These are phyloP conservation scores for Bimuria novae-zelandiae DNA, from an alignment of 2,329 filamentous ascomycete genomes.

Conservation along the genomic window DNA sequence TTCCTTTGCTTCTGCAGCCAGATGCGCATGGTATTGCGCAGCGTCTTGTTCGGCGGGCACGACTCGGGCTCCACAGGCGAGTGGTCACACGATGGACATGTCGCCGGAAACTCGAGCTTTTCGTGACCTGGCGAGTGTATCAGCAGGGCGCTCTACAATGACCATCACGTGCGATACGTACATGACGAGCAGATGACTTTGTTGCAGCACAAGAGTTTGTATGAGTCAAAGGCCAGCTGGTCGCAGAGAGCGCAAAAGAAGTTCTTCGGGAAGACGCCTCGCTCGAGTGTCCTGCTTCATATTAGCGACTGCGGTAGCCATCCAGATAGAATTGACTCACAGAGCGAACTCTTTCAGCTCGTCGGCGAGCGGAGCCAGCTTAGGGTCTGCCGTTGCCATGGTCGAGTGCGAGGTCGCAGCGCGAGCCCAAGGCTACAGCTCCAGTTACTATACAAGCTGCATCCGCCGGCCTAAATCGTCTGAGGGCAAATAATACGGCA, in stretches of 20 bases:
- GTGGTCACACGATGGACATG: constrained; percentile 92
- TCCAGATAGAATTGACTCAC: constrained; percentile 16
- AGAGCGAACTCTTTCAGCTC: constrained; percentile 40
- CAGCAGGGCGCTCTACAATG: too few species aligned
- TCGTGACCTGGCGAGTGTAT: constrained; percentile 30
- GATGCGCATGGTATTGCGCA: constrained; percentile 90
- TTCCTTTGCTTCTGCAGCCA: constrained; percentile 91
- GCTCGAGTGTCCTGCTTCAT: constrained; percentile 67
- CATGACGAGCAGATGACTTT: constrained; percentile 91
- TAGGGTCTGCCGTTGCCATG: constrained; percentile 39
- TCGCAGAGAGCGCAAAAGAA: constrained; percentile 93
- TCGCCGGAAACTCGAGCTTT: constrained; percentile 68
- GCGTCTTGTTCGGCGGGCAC: constrained; percentile 84
- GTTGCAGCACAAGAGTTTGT: constrained; percentile 91
- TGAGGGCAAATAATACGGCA: neutral
- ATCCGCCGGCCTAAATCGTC: constrained; percentile 19
- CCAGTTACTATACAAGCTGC: constrained; percentile 14
- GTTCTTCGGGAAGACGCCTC: constrained; percentile 93
- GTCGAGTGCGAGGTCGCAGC: constrained; percentile 18
- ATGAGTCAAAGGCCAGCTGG: constrained; percentile 87
- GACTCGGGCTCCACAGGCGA: constrained; percentile 83
- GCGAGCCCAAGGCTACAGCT: constrained; percentile 31
- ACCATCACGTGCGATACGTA: constrained; percentile 54
- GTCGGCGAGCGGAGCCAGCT: constrained; percentile 39
- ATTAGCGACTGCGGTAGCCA: constrained; percentile 15